phyloP scores from a whole-genome alignment of 768 basidiomycete species.

The Lentinula raphanica region DNA sequence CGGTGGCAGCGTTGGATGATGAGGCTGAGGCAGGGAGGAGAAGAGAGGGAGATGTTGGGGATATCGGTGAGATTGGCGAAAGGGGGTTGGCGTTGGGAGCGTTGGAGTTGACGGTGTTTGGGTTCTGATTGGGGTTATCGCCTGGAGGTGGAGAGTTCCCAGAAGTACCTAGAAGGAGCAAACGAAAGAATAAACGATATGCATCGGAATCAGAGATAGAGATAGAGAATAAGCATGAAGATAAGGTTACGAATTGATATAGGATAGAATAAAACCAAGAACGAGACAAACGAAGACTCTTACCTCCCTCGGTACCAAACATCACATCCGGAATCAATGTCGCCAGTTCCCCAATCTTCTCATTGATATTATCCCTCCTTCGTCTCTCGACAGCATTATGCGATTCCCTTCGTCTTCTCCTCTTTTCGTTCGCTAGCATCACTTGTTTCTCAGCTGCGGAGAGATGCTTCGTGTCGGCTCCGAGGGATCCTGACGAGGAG shows the following conservation, averaged over 20 bases:
- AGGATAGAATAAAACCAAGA: no score
- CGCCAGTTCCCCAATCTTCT: conserved; percentile 88
- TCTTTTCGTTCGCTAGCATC: conserved; percentile 72
- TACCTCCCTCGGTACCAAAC: conserved; percentile 41
- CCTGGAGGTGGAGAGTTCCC: not conserved
- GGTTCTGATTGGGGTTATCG: not conserved
- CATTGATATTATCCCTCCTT: conserved; percentile 89
- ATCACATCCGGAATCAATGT: conserved; percentile 85
- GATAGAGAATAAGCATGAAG: not conserved
- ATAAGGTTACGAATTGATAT: not conserved
- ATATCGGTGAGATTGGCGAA: not conserved
- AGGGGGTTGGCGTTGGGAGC: not conserved
- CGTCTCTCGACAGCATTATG: conserved; percentile 92
- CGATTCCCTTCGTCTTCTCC: conserved; percentile 73
- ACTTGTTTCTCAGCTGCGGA: conserved; percentile 41
- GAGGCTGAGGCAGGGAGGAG: not conserved
- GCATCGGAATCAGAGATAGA: no score
- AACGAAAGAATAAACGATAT: not conserved
- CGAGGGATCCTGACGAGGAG: not conserved
- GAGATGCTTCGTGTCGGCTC: not conserved
- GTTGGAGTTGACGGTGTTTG: no score
- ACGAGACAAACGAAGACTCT: conserved; percentile 19
- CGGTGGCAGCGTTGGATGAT: no score
- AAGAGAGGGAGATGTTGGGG: not conserved
- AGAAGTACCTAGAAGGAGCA: not conserved